Evolutionary conservation across 2,329 filamentous ascomycete genomes (phyloP), one percentile per base, ranked within the genome.

Genomic region (Neofusicoccum laricinum): DNA sequence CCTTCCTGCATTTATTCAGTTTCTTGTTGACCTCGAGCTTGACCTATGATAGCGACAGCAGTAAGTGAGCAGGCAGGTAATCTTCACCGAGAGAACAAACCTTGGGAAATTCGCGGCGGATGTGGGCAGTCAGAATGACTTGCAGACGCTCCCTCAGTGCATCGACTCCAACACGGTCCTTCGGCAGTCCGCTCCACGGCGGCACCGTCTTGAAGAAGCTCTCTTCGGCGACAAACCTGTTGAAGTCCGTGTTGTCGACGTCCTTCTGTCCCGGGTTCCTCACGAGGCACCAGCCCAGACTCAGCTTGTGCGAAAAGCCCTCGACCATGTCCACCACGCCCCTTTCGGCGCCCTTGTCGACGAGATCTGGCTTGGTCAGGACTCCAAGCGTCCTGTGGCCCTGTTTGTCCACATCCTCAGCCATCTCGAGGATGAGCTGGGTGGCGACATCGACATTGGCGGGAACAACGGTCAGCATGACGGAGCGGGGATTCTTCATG

Each of bases 201-300:
- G 63, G 36, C 4, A 58, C 67, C 4, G 64, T 67, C 3, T 66
- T 67, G 64, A 79, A 78, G 67, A 81, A 80, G 0, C 58, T 62
- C 10, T 66, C 63, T 64, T 82, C 80, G 2, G 70, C 61, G 0
- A 63, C 48, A 43, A 76, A 65, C 5, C 77, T 71, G 19, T 78
- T 66, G 21, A 57, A 21, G 14, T 50, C 34, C 10, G 49, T 65
- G 43, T 70, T 69, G 6, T 61, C 15, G 2, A 71, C 50, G 30
- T 76, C 69, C 55, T 69, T 66, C 25, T 64, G 51, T 11, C 53
- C 51, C 7, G 78, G 73, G 65, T 87, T 87, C 21, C 79, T 82
- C 3, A 87, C 67, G 15, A 85, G 78, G 67, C 86, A 82, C 84
- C 83, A 86, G 0, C 84, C 84, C 0, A 81, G 76, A 32, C 76